A percentile compares a stretch with the other conserved stretches of the same genome.
phyloP scores from a whole-genome alignment of 805 yeast species.

The Candida multigemmis region DNA sequence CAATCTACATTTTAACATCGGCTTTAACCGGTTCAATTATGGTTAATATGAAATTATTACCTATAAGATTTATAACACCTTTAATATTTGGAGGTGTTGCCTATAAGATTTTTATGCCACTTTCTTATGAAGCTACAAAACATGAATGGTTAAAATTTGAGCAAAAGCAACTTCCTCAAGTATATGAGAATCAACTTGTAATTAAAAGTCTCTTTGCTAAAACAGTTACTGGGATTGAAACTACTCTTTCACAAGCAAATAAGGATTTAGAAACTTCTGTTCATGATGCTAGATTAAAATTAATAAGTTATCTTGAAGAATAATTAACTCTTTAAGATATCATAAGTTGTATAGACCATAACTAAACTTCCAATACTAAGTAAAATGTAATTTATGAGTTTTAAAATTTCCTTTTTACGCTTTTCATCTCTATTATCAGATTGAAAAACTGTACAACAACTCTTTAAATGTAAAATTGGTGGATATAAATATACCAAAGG shows the following conservation, averaged over 20 bases:
- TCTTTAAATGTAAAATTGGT: slow-evolving; percentile 60
- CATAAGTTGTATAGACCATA: slow-evolving; percentile 61
- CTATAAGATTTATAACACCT: slow-evolving; percentile 45
- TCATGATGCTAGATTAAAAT: slow-evolving; percentile 16
- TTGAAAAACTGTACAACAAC: slow-evolving; percentile 28
- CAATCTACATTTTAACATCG: slow-evolving; percentile 46
- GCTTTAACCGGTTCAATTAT: slow-evolving; percentile 50
- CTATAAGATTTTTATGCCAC: slow-evolving; percentile 44
- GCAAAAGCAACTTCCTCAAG: slow-evolving; percentile 19
- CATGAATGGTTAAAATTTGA: slow-evolving; percentile 16
- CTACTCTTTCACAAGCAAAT: too few relatives aligned
- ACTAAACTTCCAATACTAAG: slow-evolving; percentile 50
- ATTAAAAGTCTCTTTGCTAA: too few relatives aligned
- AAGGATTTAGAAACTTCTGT: slow-evolving; percentile 10
- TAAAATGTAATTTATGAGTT: slow-evolving; percentile 38
- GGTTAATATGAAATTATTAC: slow-evolving; percentile 37
- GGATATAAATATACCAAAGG: slow-evolving; percentile 84
- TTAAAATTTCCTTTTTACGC: slow-evolving; percentile 26
- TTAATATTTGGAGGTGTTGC: slow-evolving; percentile 36
- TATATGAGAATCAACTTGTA: slow-evolving; percentile 16
- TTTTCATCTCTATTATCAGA: slow-evolving; percentile 8
- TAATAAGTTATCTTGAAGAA: slow-evolving; percentile 4
- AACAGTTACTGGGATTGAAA: too few relatives aligned
- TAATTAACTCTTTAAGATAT: slow-evolving; percentile 25
- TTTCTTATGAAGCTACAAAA: slow-evolving; percentile 28